Base-by-base conservation (phyloP, 805 yeast species). In the Wickerhamiella bombiphila region DNA sequence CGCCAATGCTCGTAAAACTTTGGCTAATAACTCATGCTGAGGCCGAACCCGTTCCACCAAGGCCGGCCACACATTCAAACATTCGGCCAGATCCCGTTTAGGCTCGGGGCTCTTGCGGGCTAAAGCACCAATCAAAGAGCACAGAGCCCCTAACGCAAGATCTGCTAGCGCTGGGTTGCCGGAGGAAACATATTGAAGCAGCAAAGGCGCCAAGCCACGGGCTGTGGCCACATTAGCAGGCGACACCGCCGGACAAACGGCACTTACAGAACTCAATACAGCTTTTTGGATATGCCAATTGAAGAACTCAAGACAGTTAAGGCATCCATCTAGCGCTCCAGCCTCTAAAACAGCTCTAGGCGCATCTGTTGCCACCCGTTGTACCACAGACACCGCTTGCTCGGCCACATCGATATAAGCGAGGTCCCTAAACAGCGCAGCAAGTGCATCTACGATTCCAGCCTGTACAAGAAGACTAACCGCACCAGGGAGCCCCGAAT, bases 391-490 rank as follows among this genome's bases (percentile, higher is more conserved):
- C 11, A 81, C 63, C 21, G 85, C 83, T 57, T 86, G 95, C 53
- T 88, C 98, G 0, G 94, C 93, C 38, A 88, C 63, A 54, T 88
- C 98, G 38, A 88, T 86, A 52, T 72, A 86, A 38, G 75, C 73
- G 14, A 88, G 76, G 44, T 82, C 93, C 40, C 70, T 51, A 26
- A 91, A 56, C 43, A 79, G 80, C 4, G 65, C 60, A 46, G 78
- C 71, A 19, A 91, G 62, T 0, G 71, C 73, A 32, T 73, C 76
- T 5, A 85, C 68, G 0, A 76, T 78, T 29, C 78, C 77, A 14
- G 71, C 71, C 16, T 68, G 62, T 2, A 82, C 75, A 3, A 82
- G 75, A 25, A 66, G 69, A 37, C 68, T 66, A 5, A 75, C 68
- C 32, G 74, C 70, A 33, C 77, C 77, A 13, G 73, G 72, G 46